Conservation (phyloP, 2,329 filamentous ascomycete genomes). For the Fusarium pseudocircinatum region DNA sequence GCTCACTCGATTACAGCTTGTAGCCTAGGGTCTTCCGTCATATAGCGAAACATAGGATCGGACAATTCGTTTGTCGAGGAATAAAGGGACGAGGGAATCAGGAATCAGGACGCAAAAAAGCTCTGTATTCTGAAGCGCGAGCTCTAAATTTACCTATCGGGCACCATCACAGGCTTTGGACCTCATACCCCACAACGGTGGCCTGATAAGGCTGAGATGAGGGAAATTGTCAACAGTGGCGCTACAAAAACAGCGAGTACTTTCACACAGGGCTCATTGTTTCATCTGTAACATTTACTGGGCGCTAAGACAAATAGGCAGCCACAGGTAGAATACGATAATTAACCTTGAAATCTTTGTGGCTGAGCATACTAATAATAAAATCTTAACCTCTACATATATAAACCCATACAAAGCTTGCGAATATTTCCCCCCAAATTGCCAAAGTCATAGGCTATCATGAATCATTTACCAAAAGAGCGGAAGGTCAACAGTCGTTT, state of each 20-base stretch:
- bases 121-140: neutral
- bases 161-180: no score
- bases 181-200: rapidly evolving
- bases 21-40: neutral
- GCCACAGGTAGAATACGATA: rapidly evolving
- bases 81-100: no score
- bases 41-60: no score
- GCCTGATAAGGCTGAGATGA: no score
- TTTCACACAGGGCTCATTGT: neutral
- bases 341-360: rapidly evolving
- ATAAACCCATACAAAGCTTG: neutral
- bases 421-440: rapidly evolving
- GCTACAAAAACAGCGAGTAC: rapidly evolving
- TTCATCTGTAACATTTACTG: no score
- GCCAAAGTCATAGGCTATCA: neutral
- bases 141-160: no score
- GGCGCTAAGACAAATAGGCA: no score
- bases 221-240: no score
- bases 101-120: no score
- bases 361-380: neutral
- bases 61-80: no score
- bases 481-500: neutral
- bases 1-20: neutral
- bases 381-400: rapidly evolving
- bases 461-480: neutral